Evolutionary conservation across 2,329 filamentous ascomycete genomes (phyloP), one percentile per base, ranked within the genome.

Genomic region (Penicillium sp.): DNA sequence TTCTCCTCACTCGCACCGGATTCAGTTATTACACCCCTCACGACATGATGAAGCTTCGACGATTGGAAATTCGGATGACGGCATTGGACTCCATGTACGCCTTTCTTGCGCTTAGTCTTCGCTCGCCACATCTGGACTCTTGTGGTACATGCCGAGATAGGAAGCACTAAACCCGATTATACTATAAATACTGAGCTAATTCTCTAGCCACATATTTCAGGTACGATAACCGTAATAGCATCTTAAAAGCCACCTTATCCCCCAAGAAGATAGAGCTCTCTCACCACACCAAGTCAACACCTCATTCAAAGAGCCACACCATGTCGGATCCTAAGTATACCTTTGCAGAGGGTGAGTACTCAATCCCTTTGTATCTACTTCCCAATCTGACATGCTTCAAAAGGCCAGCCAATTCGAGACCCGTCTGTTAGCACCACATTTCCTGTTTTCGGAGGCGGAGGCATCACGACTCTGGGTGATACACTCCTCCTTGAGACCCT

Each of bases 401-500:
- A 39, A 66, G 64, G 64, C 42, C 65, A 62, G 43, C 56, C 64
- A 47, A 15, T 65, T 42, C 20, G 47, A 23, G 44, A 65, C 47
- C 57, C 62, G 24, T 53, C 58, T 4, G 43, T 63, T 43, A 54
- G 57, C 37, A 53, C 52, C 37, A 55, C 61, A 1, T 44, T 66
- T 13, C 63, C 64, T 15, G 60, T 57, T 38, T 47, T 55, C 10
- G 56, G 57, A 7, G 64, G 64, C 18, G 60, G 65, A 15, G 74
- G 75, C 7, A 66, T 79, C 4, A 68, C 72, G 1, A 66, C 78
- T 1, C 67, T 83, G 0, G 74, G 79, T 52, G 80, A 83, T 57
- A 81, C 79, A n/a, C 79, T 82, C 44, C 61, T 84, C n/a, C 78
- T 84, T 49, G 80, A 84, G 53, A 76, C 79, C 0, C 67, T 84